Percentiles rank a stretch among this genome's conserved stretches.
phyloP scores from a whole-genome alignment of 352 stramenopile species.

The Phytophthora podocarpi region DNA sequence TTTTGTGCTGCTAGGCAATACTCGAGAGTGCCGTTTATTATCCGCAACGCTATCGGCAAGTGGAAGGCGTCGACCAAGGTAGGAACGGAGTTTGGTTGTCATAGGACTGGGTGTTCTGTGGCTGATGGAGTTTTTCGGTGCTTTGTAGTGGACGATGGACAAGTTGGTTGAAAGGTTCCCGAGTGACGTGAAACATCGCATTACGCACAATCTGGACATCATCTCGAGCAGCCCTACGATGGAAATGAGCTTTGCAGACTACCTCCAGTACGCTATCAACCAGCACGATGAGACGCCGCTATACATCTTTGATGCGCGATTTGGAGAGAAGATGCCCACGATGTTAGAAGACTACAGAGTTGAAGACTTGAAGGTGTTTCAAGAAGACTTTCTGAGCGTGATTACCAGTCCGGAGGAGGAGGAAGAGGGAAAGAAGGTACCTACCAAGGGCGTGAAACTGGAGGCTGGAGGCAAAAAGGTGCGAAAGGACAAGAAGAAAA shows the following conservation, averaged over 20 bases:
- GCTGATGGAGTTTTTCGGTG: constrained; percentile 2
- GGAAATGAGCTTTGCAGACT: constrained; percentile 83
- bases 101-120: not conserved
- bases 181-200: constrained; percentile 50
- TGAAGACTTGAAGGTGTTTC: constrained; percentile 69
- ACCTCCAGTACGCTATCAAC: constrained; percentile 58
- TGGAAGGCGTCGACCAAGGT: constrained; percentile 80
- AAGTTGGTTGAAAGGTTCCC: constrained; percentile 61
- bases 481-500: constrained; percentile 47
- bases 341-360: constrained; percentile 75
- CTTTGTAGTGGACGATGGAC: constrained; percentile 68
- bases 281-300: constrained; percentile 87
- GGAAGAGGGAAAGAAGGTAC: constrained; percentile 12
- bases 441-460: constrained; percentile 31
- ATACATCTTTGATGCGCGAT: constrained; percentile 88
- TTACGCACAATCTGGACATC: constrained; percentile 88
- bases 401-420: constrained; percentile 31
- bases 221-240: constrained; percentile 53
- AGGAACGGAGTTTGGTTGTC: not conserved
- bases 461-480: constrained; percentile 43
- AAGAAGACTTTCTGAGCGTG: constrained; percentile 74
- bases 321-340: constrained; percentile 82
- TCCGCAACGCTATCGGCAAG: constrained; percentile 64
- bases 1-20: constrained; percentile 54
- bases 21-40: constrained; percentile 72